Base-by-base conservation (phyloP, 208 protist genomes). In the Herpetomonas tarakana region DNA sequence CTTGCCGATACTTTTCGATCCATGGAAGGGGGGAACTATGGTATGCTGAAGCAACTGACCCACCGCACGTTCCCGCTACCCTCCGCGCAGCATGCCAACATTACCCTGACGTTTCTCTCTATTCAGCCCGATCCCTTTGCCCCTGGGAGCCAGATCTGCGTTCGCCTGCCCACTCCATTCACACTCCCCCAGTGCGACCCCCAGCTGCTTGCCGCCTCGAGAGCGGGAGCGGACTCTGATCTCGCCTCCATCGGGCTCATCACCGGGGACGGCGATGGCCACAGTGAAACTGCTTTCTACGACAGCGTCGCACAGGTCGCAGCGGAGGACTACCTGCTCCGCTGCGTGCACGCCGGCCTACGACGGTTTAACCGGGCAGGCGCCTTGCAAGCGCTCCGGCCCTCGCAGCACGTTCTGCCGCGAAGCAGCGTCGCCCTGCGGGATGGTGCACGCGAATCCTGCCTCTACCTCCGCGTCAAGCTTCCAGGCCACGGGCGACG, bases 331-430 rank as follows among this genome's bases (percentile, higher is more conserved):
- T 92, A 66, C 39, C 41, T 92, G 2, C 68, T 92, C 14, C 80
- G 85, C 21, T 62, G 57, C 38, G 67, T 92, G 11, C 62, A 64
- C 24, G 30, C 38, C 1, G 75, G 61, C 6, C 25, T 74, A 0
- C 30, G 52, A 1, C 18, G 18, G 12, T 27, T 25, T 26, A 41
- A 28, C 24, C 26, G 53, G n/a, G 46, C 22, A 31, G 65, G 46
- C 46, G 84, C 89, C n/a, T 31, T 98, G 19, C 68, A 90, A 50
- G 77, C 94, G 50, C 70, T 91, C n/a, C 52, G 52, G 6, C 76
- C 82, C 6, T 87, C 81, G 9, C 93, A 94, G 52, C 89, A 98
- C 59, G 86, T 97, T 0, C 62, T 98, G 4, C 72, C 89, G 24
- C 83, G 94, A 16, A 96, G 86, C 38, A 78, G 89, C 2, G 86